These are phyloP conservation scores for Syzygium oleosum DNA, from an alignment of 345 rosid species.

Conservation along the genomic window DNA sequence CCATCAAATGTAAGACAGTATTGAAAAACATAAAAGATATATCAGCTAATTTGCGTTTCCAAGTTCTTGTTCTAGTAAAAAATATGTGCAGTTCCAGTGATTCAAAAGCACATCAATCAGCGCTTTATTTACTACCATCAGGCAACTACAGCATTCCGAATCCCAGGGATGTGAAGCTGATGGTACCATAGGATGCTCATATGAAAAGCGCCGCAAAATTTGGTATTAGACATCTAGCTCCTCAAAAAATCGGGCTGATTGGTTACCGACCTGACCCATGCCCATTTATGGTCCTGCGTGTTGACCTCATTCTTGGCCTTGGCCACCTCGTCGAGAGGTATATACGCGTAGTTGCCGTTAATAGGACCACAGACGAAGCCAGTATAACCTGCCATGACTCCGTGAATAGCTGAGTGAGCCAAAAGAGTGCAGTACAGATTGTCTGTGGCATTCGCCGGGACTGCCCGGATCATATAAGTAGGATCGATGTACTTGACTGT, in stretches of 20 bases:
- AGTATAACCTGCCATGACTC: constrained; percentile 83
- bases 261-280: constrained; percentile 82
- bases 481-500: constrained; percentile 90
- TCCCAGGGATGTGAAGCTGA: background rate
- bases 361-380: constrained; percentile 85
- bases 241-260: constrained; percentile 72
- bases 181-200: background rate
- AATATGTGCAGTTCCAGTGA: background rate
- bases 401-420: constrained; percentile 88
- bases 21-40: background rate
- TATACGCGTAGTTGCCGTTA: constrained; percentile 78
- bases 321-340: constrained; percentile 74
- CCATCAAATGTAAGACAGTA: background rate
- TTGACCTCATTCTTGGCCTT: constrained; percentile 55
- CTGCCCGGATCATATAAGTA: constrained; percentile 89
- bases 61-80: background rate
- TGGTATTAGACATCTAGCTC: background rate
- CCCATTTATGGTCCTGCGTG: constrained; percentile 75
- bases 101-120: background rate
- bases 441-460: constrained; percentile 77
- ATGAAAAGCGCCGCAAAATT: background rate
- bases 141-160: background rate
- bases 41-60: background rate
- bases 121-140: background rate
- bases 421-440: constrained; percentile 75